Base-by-base conservation (phyloP, 768 basidiomycete species). In the Tylopilus felleus region DNA sequence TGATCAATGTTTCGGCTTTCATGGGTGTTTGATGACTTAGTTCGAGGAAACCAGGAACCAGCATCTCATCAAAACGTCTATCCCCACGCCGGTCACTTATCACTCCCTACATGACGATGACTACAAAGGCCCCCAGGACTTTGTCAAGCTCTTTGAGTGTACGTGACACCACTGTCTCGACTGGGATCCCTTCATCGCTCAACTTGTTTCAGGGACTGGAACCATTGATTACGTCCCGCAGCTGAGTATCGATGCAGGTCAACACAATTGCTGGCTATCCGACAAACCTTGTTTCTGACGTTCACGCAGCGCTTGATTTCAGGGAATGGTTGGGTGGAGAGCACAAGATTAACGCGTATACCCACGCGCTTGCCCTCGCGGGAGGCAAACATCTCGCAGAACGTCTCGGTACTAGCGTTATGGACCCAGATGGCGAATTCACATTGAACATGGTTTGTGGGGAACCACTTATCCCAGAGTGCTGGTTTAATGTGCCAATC, bases 301-400 rank as follows among this genome's bases (percentile, higher is more conserved):
- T 49, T 27, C 14, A 25, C 21, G 21, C 48, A 84, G 91, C 90
- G 0, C 66, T 92, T 5, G 79, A 84, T 28, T 93, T 93, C 71
- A 81, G 92, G 27, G 63, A 77, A 53, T 80, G 80, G 73, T 68
- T 92, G 2, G 91, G 92, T 1, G 90, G 92, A 7, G 91, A 94
- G 66, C 67, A 78, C 23, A 77, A 74, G 42, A 93, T 94, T 54
- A 81, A 80, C 58, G 71, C 72, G 8, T 92, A 93, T 66, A 89
- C 83, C 59, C 86, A 84, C 66, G 61, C 74, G 9, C 75, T 92
- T 7, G 92, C 90, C 4, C 55, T 87, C 3, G 66, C 77, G 41
- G 92, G 90, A 8, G 90, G 88, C 0, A 77, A 74, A 55, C 63
- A 65, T 10, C 72, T 92, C 8, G 82, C 84, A 1, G 73, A 81